A percentile compares a stretch with the other conserved stretches of the same genome.
phyloP scores from a whole-genome alignment of 1,284 basidiomycete genomes.

The Leccinum subrobustum region DNA sequence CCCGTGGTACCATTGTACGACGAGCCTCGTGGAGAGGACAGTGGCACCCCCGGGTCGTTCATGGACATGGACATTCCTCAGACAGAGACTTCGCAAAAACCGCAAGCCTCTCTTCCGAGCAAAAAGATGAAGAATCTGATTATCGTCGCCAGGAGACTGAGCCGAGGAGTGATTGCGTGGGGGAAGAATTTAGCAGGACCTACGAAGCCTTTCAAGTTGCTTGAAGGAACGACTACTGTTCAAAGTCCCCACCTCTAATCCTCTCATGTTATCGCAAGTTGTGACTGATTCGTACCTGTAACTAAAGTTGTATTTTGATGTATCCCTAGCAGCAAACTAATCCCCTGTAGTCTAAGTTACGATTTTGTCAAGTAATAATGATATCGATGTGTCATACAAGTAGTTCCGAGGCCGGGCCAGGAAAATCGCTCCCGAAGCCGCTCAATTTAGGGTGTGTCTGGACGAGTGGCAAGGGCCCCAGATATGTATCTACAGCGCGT shows the following conservation, averaged over 20 bases:
- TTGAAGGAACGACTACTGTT: neutral
- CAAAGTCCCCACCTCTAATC: constrained; percentile 3
- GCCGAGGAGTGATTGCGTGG: constrained; percentile 31
- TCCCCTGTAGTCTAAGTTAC: constrained; percentile 7
- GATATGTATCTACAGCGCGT: no score
- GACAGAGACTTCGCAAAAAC: constrained; percentile 7
- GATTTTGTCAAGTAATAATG: constrained; percentile 2
- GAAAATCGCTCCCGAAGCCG: no score
- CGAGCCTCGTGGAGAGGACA: constrained; percentile 1
- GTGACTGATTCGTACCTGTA: constrained; percentile 10
- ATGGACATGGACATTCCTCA: constrained; percentile 35
- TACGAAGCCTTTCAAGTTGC: constrained; percentile 8
- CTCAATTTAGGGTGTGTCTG: no score
- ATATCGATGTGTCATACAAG: constrained; percentile 16
- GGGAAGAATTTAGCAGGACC: constrained; percentile 28
- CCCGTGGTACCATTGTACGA: neutral
- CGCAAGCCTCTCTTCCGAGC: constrained; percentile 12
- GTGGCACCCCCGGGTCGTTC: constrained; percentile 24
- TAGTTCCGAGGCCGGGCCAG: no score
- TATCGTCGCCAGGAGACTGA: constrained; percentile 25
- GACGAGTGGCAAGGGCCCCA: no score
- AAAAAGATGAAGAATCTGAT: constrained; percentile 22
- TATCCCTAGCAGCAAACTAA: constrained; percentile 27
- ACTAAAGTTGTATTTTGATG: constrained; percentile 10
- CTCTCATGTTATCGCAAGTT: constrained; percentile 3